Conservation (phyloP, 73 alveolate genomes). For the Stentor roeselii region DNA sequence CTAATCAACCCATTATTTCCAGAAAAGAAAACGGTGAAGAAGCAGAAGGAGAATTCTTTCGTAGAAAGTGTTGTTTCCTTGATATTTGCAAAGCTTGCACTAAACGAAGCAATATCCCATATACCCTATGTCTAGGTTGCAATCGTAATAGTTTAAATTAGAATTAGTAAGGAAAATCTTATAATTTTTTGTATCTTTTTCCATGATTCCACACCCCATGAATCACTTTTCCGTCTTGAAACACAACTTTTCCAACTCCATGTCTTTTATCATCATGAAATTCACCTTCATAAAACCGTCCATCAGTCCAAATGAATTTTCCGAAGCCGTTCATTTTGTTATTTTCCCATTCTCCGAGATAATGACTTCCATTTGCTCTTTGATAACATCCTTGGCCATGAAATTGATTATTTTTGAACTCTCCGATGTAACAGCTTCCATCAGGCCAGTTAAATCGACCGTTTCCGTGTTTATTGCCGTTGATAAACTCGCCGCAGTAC, state of each 20-base stretch:
- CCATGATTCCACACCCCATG: constrained; percentile 14
- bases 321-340: constrained; percentile 61
- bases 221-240: constrained; percentile 31
- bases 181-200: no score
- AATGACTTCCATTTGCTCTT: constrained; percentile 55
- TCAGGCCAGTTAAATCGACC: constrained; percentile 54
- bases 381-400: constrained; percentile 65
- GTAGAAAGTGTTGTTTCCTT: no score
- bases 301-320: constrained; percentile 54
- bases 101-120: no score
- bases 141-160: no score
- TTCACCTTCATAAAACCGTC: constrained; percentile 68
- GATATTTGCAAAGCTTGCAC: no score
- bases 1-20: no score
- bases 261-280: constrained; percentile 60
- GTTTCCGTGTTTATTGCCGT: constrained; percentile 28
- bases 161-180: no score
- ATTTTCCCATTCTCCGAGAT: constrained; percentile 71
- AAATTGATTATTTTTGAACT: constrained; percentile 57
- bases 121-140: no score
- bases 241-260: constrained; percentile 45
- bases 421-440: constrained; percentile 66
- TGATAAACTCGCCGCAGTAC: neutral
- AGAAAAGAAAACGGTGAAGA: no score
- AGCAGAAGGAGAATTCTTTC: no score